These are phyloP conservation scores for Dothiorella sarmentorum DNA, from an alignment of 2,329 filamentous ascomycete species.

Conservation along the genomic window DNA sequence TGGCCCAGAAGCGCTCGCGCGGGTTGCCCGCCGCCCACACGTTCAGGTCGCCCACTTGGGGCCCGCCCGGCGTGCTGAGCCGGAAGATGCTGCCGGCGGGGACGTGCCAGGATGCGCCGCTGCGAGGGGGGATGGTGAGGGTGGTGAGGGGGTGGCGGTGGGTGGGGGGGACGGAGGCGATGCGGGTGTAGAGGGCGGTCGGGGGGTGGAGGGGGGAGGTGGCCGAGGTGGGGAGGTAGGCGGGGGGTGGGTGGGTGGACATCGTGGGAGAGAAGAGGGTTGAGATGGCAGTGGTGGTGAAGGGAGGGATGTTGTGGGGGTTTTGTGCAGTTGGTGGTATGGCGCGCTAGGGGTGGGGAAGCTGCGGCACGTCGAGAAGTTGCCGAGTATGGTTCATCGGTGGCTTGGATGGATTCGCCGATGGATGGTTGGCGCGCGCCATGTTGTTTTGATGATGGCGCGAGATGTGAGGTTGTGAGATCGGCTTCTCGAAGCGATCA, in stretches of 20 bases:
- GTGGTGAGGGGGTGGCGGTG: slow-evolving; percentile 24
- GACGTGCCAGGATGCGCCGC: slow-evolving; percentile 69
- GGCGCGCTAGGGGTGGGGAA: no score
- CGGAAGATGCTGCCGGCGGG: slow-evolving; percentile 65
- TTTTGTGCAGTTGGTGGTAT: background rate
- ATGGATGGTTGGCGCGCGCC: background rate
- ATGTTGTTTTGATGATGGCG: background rate
- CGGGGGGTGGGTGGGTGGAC: slow-evolving; percentile 22
- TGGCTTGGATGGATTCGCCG: background rate
- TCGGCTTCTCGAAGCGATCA: slow-evolving; percentile 16
- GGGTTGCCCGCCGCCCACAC: slow-evolving; percentile 76
- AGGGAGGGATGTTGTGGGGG: background rate
- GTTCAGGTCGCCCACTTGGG: slow-evolving; percentile 81
- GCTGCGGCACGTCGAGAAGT: background rate
- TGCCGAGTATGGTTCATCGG: background rate
- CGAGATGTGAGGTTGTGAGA: background rate
- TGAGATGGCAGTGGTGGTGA: background rate
- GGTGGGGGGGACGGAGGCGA: slow-evolving; percentile 19
- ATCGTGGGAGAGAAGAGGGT: background rate
- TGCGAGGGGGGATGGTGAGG: slow-evolving; percentile 64
- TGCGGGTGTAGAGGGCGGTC: slow-evolving; percentile 27
- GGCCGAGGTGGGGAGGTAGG: slow-evolving; percentile 35
- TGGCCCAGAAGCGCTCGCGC: slow-evolving; percentile 78
- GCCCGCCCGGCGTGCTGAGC: slow-evolving; percentile 71
- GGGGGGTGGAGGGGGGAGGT: slow-evolving; percentile 33